phyloP scores from a whole-genome alignment of 805 yeast genomes.

The Blastobotrys muscicola region DNA sequence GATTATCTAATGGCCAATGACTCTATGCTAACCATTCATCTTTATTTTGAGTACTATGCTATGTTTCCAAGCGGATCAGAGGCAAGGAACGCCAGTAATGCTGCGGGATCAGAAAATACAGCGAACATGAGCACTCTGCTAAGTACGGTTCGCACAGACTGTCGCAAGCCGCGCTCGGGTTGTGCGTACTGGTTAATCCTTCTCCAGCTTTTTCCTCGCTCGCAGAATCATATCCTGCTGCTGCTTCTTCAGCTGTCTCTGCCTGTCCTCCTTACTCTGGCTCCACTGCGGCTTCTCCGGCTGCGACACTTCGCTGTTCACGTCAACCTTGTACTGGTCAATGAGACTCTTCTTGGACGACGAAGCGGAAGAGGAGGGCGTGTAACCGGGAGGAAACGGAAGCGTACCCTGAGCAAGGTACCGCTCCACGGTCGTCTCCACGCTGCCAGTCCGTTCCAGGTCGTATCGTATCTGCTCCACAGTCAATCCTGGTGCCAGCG shows the following conservation, averaged over 20 bases:
- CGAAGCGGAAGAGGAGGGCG: slow-evolving; percentile 3
- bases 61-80: too few species aligned
- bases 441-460: slow-evolving; percentile 56
- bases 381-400: slow-evolving; percentile 30
- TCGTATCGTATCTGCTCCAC: slow-evolving; percentile 64
- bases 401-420: slow-evolving; percentile 52
- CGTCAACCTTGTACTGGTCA: slow-evolving; percentile 37
- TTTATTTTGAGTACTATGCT: too few species aligned
- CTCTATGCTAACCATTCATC: too few species aligned
- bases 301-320: slow-evolving; percentile 5
- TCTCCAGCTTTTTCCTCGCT: slow-evolving; percentile 48
- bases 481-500: slow-evolving; percentile 67
- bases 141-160: too few species aligned
- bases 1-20: too few species aligned
- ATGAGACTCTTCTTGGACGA: slow-evolving; percentile 21
- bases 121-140: too few species aligned
- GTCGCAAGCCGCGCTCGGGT: too few species aligned
- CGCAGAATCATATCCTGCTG: slow-evolving; percentile 49
- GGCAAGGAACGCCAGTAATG: too few species aligned
- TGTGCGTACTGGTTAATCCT: too few species aligned
- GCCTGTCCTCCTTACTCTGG: slow-evolving; percentile 34
- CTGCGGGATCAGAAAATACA: too few species aligned
- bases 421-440: slow-evolving; percentile 69
- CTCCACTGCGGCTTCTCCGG: slow-evolving; percentile 30
- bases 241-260: slow-evolving; percentile 36